Evolutionary conservation across 164 flowering plant species (phyloP), one percentile per base, ranked within the genome.

Genomic region (Annona cherimola): DNA sequence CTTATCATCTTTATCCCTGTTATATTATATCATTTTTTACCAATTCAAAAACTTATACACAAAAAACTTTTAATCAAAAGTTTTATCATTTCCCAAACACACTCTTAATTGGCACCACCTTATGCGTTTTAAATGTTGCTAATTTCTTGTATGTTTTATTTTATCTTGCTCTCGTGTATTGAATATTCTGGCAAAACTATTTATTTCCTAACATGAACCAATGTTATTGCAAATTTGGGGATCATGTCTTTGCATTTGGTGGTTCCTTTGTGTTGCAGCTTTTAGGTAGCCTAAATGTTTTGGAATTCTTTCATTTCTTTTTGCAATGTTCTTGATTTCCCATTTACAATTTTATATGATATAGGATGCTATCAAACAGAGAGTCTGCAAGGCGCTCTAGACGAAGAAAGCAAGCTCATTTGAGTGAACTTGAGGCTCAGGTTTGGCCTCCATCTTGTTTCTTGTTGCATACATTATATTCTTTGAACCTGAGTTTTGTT

Each of bases 331-430:
- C 42, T 35, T 68, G n/a, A 42, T 46, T 39, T 60, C 59, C 54
- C 3, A 35, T 42, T 66, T 57, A 68, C 42, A 16, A 42, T 55
- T 61, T 41, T 40, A 61, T 71, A 41, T 44, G 69, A 69, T 55
- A 46, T 88, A 95, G 99, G 79, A 95, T 95, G 98, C 87, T 95
- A 63, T 95, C 99, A 54, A 94, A 94, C 81, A 85, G 97, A 80
- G 97, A 94, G 75, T 92, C 99, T 40, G 98, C 99, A 50, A 86
- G 99, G 77, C 91, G 99, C 26, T 92, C 98, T 42, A 87, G 99
- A 77, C 86, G 97, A 83, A 89, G 98, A 85, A 95, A 92, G 75
- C 99, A 95, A 79, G 99, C 93, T 35, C 98, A 95, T 79, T 68
- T 95, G 77, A 85, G 88, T 69, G 99, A 93, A 67, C 99, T 95